Percentiles rank a stretch among this genome's conserved stretches.
Conservation (phyloP, 2,329 filamentous ascomycete species). For the Diaporthe sp. region DNA sequence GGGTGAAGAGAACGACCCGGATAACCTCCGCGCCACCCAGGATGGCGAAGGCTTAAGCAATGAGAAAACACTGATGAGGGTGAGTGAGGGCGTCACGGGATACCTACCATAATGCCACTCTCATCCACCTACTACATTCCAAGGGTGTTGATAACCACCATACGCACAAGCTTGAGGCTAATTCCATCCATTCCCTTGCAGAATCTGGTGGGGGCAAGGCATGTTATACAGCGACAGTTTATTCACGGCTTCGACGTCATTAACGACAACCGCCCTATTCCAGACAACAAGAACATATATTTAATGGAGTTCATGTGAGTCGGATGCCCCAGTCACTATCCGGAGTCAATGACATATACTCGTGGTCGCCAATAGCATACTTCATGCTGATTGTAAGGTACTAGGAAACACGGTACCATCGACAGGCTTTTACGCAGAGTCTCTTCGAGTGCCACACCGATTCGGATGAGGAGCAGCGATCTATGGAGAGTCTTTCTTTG, state of each 20-base stretch:
- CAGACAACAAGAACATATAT: neutral
- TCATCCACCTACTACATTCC: too few species aligned
- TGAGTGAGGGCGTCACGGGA: neutral
- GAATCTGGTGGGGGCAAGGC: neutral
- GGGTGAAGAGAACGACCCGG: neutral
- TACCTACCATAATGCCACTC: neutral
- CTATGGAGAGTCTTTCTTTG: neutral
- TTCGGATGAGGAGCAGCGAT: neutral
- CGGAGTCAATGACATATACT: neutral
- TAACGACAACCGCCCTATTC: neutral
- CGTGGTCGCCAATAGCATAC: neutral
- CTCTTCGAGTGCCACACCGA: neutral
- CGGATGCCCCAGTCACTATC: too few species aligned
- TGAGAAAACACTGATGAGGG: conserved; percentile 1
- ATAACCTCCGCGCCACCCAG: neutral
- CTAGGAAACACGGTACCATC: neutral
- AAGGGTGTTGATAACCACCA: too few species aligned
- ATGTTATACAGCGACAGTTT: neutral
- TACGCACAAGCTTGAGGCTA: neutral
- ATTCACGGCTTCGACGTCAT: neutral
- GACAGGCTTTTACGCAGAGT: neutral
- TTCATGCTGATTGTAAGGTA: neutral
- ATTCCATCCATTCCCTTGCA: neutral
- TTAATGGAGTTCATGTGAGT: conserved; percentile 16
- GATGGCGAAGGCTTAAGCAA: neutral